Evolutionary conservation across 2,329 filamentous ascomycete genomes (phyloP).

Genomic region (Seiridium cupressi): DNA sequence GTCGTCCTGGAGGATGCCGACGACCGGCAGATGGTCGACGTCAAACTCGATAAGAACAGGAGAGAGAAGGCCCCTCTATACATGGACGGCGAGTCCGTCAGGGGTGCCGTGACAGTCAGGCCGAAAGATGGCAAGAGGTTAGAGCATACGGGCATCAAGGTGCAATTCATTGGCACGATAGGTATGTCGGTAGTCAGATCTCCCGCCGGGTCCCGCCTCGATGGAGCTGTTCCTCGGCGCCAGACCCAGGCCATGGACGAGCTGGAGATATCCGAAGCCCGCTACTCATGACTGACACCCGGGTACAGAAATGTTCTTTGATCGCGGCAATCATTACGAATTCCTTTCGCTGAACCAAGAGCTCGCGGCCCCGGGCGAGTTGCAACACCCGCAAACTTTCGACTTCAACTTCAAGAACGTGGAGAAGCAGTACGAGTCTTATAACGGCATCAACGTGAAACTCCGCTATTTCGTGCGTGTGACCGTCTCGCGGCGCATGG

Average conservation of each 20-base stretch:
- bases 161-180: slow-evolving; percentile 99
- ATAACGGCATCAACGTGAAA: slow-evolving; percentile 99
- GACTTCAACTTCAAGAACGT: slow-evolving; percentile 99
- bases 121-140: slow-evolving; percentile 98
- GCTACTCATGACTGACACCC: slow-evolving; percentile 2
- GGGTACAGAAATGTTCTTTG: slow-evolving; percentile 95
- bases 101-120: slow-evolving; percentile 89
- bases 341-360: slow-evolving; percentile 97
- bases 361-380: slow-evolving; percentile 91
- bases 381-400: slow-evolving; percentile 97
- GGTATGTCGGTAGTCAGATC: slow-evolving; percentile 49
- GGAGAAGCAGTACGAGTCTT: slow-evolving; percentile 99
- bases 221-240: too few relatives aligned
- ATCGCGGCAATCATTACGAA: slow-evolving; percentile 98
- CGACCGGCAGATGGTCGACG: slow-evolving; percentile 91
- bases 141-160: slow-evolving; percentile 98
- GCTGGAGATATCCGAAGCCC: too few relatives aligned
- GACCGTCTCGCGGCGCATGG: slow-evolving; percentile 94
- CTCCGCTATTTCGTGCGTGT: slow-evolving; percentile 97
- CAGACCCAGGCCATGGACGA: too few relatives aligned
- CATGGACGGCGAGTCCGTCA: slow-evolving; percentile 97
- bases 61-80: slow-evolving; percentile 96
- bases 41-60: slow-evolving; percentile 97
- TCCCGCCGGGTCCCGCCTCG: too few relatives aligned
- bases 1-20: slow-evolving; percentile 95